A percentile compares a stretch with the other conserved stretches of the same genome.
Evolutionary conservation across 495 filamentous ascomycete species (phyloP).

Genomic region (Lepraria neglecta): DNA sequence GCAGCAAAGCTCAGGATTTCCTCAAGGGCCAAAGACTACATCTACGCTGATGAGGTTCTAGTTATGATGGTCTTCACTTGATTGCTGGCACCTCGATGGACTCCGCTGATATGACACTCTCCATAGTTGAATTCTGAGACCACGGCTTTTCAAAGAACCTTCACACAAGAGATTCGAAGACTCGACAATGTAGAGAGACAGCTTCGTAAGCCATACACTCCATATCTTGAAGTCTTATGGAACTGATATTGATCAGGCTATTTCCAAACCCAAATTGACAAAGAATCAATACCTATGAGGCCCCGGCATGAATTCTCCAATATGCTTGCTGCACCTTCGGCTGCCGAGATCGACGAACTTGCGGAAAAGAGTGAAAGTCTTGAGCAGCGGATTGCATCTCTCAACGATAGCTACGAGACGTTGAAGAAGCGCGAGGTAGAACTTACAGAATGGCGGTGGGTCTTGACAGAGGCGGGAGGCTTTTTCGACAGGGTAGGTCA

Average conservation of each 20-base stretch:
- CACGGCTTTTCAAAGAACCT: constrained; percentile 92
- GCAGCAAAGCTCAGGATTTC: constrained; percentile 4
- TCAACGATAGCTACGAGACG: constrained; percentile 97
- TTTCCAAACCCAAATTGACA: constrained; percentile 92
- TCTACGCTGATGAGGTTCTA: not conserved
- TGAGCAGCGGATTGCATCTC: constrained; percentile 80
- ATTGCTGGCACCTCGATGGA: not conserved
- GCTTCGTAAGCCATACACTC: constrained; percentile 60
- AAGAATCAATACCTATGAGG: constrained; percentile 73
- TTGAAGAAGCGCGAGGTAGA: constrained; percentile 96
- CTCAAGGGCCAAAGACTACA: not conserved
- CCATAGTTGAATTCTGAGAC: constrained; percentile 81
- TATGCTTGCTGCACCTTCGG: constrained; percentile 75
- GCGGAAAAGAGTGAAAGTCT: constrained; percentile 85
- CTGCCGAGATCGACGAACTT: constrained; percentile 91
- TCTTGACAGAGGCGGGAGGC: constrained; percentile 85
- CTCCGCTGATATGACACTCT: constrained; percentile 17
- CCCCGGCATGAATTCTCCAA: constrained; percentile 80
- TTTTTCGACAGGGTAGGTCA: constrained; percentile 79
- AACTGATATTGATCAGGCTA: constrained; percentile 53
- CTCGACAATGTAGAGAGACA: constrained; percentile 98
- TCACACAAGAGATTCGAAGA: constrained; percentile 92
- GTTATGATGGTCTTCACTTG: not conserved
- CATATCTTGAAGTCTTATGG: not conserved
- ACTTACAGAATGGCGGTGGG: constrained; percentile 96